Conservation (phyloP, 345 rosid genomes). For the Gossypium australe region DNA sequence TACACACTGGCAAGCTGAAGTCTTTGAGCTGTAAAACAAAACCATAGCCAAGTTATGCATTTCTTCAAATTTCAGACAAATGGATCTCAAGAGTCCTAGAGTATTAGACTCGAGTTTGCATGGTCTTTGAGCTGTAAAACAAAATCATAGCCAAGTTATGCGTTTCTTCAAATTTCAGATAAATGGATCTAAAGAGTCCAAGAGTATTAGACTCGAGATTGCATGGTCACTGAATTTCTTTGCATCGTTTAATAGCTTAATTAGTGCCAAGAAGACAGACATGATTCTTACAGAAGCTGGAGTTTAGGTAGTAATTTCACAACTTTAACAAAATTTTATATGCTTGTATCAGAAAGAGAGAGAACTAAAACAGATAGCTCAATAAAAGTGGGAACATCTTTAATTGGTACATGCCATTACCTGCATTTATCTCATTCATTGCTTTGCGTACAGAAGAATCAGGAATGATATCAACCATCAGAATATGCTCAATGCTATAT, state of each 20-base stretch:
- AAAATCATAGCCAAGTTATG: not conserved
- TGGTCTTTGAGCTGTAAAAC: constrained; percentile 74
- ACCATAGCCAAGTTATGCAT: not conserved
- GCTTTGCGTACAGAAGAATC: constrained; percentile 89
- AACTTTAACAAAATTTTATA: not conserved
- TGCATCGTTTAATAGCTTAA: constrained; percentile 4
- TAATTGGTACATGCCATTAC: constrained; percentile 26
- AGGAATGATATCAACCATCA: constrained; percentile 94
- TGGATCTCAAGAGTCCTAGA: not conserved
- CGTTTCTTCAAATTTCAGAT: not conserved
- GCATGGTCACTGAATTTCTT: not conserved
- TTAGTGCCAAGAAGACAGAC: not conserved
- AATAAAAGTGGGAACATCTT: not conserved
- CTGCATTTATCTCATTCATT: constrained; percentile 99
- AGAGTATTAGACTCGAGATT: not conserved
- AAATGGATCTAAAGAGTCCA: not conserved
- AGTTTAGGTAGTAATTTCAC: not conserved
- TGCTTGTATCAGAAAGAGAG: not conserved
- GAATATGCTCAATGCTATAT: constrained; percentile 89
- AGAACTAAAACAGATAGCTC: not conserved
- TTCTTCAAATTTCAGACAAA: not conserved
- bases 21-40: constrained; percentile 70
- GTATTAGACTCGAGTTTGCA: not conserved
- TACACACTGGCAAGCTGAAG: constrained; percentile 97
- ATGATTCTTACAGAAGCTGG: not conserved